Evolutionary conservation across 768 basidiomycete genomes (phyloP).

Genomic region (Mycena albidolilacea): DNA sequence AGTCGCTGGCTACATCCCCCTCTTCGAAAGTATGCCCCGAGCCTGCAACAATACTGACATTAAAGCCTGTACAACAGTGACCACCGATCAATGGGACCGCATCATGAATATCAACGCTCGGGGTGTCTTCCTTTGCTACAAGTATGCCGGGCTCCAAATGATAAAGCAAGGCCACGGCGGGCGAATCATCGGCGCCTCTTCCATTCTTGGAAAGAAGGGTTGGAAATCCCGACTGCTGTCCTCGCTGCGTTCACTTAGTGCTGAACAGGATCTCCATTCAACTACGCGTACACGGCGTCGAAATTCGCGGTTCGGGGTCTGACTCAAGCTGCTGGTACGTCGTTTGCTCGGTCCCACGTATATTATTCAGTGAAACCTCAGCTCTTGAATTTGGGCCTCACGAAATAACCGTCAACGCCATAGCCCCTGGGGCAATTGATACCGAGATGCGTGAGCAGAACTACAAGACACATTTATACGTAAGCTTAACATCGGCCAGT

Average conservation of each 20-base stretch:
- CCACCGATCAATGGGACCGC: slow-evolving; percentile 46
- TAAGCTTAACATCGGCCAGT: neutral
- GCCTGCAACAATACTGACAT: too few relatives aligned
- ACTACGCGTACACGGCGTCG: slow-evolving; percentile 45
- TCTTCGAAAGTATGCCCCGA: slow-evolving; percentile 31
- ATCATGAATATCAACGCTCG: slow-evolving; percentile 49
- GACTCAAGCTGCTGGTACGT: slow-evolving; percentile 30
- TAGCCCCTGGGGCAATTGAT: slow-evolving; percentile 44
- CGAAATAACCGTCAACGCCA: slow-evolving; percentile 47
- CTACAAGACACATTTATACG: neutral
- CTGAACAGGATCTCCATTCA: slow-evolving; percentile 22
- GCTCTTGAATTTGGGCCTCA: slow-evolving; percentile 34
- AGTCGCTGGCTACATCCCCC: slow-evolving; percentile 16
- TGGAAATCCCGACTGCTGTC: neutral
- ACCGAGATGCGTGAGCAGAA: slow-evolving; percentile 9
- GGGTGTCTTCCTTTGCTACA: slow-evolving; percentile 56
- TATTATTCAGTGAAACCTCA: neutral
- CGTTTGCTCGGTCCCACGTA: neutral
- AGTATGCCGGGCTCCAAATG: slow-evolving; percentile 56
- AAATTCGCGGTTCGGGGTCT: slow-evolving; percentile 47
- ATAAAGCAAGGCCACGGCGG: slow-evolving; percentile 56
- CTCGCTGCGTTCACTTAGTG: slow-evolving; percentile 5
- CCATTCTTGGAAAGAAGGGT: slow-evolving; percentile 37
- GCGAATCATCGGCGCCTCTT: slow-evolving; percentile 53
- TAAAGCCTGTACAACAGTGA: slow-evolving; percentile 9